A percentile compares a stretch with the other conserved stretches of the same genome.
Evolutionary conservation across 176 grass and related monocot genomes (phyloP).

Genomic region (Oryza punctata): DNA sequence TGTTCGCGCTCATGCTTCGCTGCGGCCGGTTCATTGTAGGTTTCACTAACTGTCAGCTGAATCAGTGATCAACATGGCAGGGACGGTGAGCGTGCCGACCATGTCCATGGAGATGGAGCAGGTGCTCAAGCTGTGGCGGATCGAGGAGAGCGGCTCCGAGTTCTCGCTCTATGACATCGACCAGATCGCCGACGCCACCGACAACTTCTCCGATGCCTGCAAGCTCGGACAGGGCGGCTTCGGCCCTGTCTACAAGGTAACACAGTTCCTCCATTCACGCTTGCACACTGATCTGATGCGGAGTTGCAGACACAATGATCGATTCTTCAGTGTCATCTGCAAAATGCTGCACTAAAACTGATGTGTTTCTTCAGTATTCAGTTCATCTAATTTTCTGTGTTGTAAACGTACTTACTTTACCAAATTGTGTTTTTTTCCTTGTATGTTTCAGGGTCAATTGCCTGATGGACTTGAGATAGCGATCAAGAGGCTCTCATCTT

Average conservation of each 20-base stretch:
- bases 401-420: too few relatives aligned
- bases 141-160: slow-evolving; percentile 51
- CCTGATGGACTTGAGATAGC: slow-evolving; percentile 46
- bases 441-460: slow-evolving; percentile 40
- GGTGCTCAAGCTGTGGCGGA: slow-evolving; percentile 37
- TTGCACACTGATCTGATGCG: background rate
- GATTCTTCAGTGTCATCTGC: background rate
- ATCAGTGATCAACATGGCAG: slow-evolving; percentile 30
- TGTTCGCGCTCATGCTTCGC: background rate
- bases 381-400: too few relatives aligned
- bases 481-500: slow-evolving; percentile 51
- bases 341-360: background rate
- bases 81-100: slow-evolving; percentile 33
- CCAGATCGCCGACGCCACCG: slow-evolving; percentile 39
- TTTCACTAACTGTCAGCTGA: background rate
- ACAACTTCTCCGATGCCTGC: slow-evolving; percentile 47
- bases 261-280: too few relatives aligned
- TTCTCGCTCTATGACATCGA: slow-evolving; percentile 48
- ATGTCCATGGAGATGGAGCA: slow-evolving; percentile 66
- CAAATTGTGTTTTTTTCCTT: background rate
- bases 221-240: slow-evolving; percentile 73
- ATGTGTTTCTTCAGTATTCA: background rate
- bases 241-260: slow-evolving; percentile 61
- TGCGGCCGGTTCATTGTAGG: background rate
- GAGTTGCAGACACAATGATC: background rate